Base-by-base conservation (phyloP, 148 eudicot species). In the Amaranthus cruentus region DNA sequence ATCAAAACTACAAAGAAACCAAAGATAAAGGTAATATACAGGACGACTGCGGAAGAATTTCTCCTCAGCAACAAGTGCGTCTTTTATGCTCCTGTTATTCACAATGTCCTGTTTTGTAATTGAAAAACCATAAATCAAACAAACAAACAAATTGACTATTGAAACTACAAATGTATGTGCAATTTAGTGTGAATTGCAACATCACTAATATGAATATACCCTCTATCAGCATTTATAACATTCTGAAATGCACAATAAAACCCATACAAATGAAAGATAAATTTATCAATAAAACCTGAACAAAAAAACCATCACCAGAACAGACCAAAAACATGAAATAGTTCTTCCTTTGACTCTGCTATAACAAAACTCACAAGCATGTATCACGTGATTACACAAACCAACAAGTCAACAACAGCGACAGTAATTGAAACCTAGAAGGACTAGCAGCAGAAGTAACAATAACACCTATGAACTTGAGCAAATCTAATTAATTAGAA, bases 41-140 rank as follows among this genome's bases (percentile, higher is more conserved):
- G 97, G 97, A 62, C 88, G 96, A 80, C 90, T 87, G 28, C 86
- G 96, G 69, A 96, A 96, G 83, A 96, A 92, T 81, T 96, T 96
- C 84, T 96, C 99, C 87, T 96, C 99, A 9, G 92, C 97, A 61
- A 81, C 79, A 73, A 96, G 95, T 55, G 99, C 99, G 74, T 92
- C 97, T 76, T 92, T 96, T 72, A 92, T 89, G 78, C 89, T 88
- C 75, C 88, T 87, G 69, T 90, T 96, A 62, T 82, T 66, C 56
- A 68, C 73, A 64, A 96, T 96, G 81, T 96, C 99, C 99, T 96
- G 85, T 73, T 79, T n/a, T 75, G n/a, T 68, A 61, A 66, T 62
- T 50, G 74, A 68, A 70, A 74, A 49, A 28, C 38, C 38, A 28
- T 28, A 28, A 28, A 28, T 28, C 38, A 28, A 28, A 0, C 38